Percentiles rank a stretch among this genome's conserved stretches.
Evolutionary conservation across 2,329 filamentous ascomycete species (phyloP).

Genomic region (Beauveria brongniartii): DNA sequence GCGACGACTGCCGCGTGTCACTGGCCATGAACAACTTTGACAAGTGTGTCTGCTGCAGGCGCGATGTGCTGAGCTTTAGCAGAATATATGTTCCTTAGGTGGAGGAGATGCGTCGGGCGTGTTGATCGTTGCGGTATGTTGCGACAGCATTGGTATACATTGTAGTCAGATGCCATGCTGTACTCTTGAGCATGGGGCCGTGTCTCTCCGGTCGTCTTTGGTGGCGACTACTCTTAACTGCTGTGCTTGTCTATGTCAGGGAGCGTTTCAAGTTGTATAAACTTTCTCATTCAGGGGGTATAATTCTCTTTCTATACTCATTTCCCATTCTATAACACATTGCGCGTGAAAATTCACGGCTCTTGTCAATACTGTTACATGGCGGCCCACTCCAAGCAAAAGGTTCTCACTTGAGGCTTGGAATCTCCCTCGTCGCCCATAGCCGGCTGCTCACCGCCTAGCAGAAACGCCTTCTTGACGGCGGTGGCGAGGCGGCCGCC

Average conservation of each 20-base stretch:
- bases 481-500: constrained; percentile 85
- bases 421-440: constrained; percentile 18
- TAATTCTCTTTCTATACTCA: not conserved
- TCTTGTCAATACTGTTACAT: constrained; percentile 50
- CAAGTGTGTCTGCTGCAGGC: constrained; percentile 88
- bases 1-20: constrained; percentile 89
- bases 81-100: constrained; percentile 74
- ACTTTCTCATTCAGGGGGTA: not conserved
- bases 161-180: too few species aligned
- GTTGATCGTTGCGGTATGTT: not conserved
- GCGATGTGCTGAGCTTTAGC: constrained; percentile 82
- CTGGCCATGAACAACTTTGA: constrained; percentile 96
- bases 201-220: too few species aligned
- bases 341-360: not conserved
- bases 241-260: not conserved
- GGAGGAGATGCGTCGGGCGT: too few species aligned
- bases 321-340: not conserved
- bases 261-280: not conserved
- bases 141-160: not conserved
- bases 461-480: constrained; percentile 90
- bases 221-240: not conserved
- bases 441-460: constrained; percentile 57
- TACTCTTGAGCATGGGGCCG: too few species aligned
- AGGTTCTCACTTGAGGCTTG: constrained; percentile 52
- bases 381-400: constrained; percentile 88